Conservation (phyloP, 768 basidiomycete genomes). For the Tricholoma saponaceum region DNA sequence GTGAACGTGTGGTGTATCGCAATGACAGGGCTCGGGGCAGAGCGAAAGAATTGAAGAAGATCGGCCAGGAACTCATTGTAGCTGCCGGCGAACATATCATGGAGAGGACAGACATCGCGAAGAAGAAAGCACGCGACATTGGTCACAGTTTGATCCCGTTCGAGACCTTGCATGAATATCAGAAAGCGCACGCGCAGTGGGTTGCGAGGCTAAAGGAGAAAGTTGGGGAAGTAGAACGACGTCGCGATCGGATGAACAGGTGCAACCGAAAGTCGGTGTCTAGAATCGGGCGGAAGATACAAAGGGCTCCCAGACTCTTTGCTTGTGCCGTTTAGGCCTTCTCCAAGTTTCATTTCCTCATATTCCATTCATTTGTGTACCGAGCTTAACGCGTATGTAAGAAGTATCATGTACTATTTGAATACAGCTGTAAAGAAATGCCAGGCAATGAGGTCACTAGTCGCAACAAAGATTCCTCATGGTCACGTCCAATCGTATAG, state of each 20-base stretch:
- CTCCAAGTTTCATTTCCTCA: background rate
- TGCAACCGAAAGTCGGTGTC: background rate
- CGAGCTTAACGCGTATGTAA: background rate
- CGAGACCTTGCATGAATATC: slow-evolving; percentile 28
- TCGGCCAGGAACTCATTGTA: slow-evolving; percentile 41
- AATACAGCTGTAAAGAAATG: too few species aligned
- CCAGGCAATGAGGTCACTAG: too few species aligned
- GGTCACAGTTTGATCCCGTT: slow-evolving; percentile 22
- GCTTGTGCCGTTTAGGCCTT: background rate
- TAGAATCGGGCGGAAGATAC: background rate
- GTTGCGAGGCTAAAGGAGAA: slow-evolving; percentile 20
- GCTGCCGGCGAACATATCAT: slow-evolving; percentile 38
- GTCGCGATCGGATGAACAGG: background rate
- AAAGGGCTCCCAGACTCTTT: background rate
- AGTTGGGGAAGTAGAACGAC: slow-evolving; percentile 5
- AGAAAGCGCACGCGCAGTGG: slow-evolving; percentile 30
- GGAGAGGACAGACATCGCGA: slow-evolving; percentile 30
- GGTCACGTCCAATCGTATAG: too few species aligned
- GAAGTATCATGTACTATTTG: background rate
- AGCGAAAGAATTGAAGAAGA: slow-evolving; percentile 50
- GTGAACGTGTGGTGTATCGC: slow-evolving; percentile 41
- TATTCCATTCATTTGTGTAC: background rate
- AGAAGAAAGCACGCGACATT: slow-evolving; percentile 11
- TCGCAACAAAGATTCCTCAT: too few species aligned
- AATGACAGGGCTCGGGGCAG: slow-evolving; percentile 50